Evolutionary conservation across 2,329 filamentous ascomycete species (phyloP).

Genomic region (Diaporthe ampelina): DNA sequence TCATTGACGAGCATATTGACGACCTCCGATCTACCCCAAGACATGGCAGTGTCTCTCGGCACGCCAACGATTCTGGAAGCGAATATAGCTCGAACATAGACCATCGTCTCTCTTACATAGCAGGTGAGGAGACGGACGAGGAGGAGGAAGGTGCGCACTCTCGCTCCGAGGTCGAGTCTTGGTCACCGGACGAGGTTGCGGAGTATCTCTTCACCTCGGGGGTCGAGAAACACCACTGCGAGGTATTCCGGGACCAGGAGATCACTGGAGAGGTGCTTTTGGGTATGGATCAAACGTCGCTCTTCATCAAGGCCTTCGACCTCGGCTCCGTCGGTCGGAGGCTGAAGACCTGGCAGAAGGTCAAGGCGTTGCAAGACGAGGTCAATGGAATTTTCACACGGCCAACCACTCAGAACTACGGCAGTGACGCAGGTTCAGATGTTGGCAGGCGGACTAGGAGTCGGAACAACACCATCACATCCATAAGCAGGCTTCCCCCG

Average conservation of each 20-base stretch:
- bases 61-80: constrained; percentile 83
- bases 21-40: constrained; percentile 75
- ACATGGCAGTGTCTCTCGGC: constrained; percentile 63
- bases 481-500: constrained; percentile 56
- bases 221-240: constrained; percentile 90
- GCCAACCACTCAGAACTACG: constrained; percentile 69
- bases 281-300: constrained; percentile 93
- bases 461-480: constrained; percentile 70
- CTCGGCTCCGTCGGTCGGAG: constrained; percentile 90
- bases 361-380: constrained; percentile 91
- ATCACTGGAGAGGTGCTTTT: constrained; percentile 94
- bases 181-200: constrained; percentile 86
- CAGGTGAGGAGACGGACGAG: constrained; percentile 94
- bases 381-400: constrained; percentile 69
- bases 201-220: constrained; percentile 89
- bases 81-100: constrained; percentile 88
- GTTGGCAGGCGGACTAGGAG: constrained; percentile 65
- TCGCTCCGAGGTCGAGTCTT: constrained; percentile 79
- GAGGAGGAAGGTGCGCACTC: constrained; percentile 83
- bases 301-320: constrained; percentile 96
- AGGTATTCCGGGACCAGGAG: constrained; percentile 95
- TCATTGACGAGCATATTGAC: constrained; percentile 97
- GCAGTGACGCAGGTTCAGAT: constrained; percentile 71
- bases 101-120: constrained; percentile 88
- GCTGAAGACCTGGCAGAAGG: constrained; percentile 96